Conservation (phyloP, 2,329 filamentous ascomycete species). For the Botrytis medusae region DNA sequence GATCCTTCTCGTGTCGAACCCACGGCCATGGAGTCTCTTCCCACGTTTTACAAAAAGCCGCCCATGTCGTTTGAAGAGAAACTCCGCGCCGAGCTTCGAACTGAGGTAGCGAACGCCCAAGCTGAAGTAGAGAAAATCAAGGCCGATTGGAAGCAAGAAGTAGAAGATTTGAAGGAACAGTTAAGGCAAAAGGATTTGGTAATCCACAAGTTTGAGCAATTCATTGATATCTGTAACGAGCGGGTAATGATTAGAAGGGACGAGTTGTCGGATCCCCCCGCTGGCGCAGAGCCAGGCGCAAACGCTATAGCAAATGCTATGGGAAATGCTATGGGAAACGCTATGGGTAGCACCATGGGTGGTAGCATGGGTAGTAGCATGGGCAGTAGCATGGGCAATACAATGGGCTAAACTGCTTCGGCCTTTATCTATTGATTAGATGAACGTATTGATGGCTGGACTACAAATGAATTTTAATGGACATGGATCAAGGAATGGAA, state of each 20-base stretch:
- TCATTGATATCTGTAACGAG: constrained; percentile 68
- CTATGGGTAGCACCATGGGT: not conserved
- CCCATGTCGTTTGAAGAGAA: constrained; percentile 63
- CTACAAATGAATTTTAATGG: not conserved
- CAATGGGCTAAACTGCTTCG: not conserved
- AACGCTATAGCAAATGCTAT: constrained; percentile 26
- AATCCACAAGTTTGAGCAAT: constrained; percentile 66
- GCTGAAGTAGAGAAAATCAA: constrained; percentile 59
- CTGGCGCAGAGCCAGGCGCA: constrained; percentile 28
- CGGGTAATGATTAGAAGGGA: constrained; percentile 63
- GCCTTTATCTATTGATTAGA: not conserved
- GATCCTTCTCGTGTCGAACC: constrained; percentile 63
- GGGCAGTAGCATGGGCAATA: constrained; percentile 13
- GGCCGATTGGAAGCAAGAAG: constrained; percentile 55
- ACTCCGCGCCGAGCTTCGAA: constrained; percentile 60
- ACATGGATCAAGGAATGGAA: not conserved
- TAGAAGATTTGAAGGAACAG: constrained; percentile 57
- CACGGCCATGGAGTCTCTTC: constrained; percentile 57
- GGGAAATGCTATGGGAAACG: constrained; percentile 24
- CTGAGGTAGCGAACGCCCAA: constrained; percentile 58
- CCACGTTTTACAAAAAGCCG: constrained; percentile 66
- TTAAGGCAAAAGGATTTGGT: constrained; percentile 63
- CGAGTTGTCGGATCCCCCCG: constrained; percentile 43
- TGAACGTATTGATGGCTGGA: not conserved
- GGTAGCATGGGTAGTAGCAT: constrained; percentile 24